Evolutionary conservation across 257 asterid species (phyloP).

Genomic region (Solanum corneliomulleri): DNA sequence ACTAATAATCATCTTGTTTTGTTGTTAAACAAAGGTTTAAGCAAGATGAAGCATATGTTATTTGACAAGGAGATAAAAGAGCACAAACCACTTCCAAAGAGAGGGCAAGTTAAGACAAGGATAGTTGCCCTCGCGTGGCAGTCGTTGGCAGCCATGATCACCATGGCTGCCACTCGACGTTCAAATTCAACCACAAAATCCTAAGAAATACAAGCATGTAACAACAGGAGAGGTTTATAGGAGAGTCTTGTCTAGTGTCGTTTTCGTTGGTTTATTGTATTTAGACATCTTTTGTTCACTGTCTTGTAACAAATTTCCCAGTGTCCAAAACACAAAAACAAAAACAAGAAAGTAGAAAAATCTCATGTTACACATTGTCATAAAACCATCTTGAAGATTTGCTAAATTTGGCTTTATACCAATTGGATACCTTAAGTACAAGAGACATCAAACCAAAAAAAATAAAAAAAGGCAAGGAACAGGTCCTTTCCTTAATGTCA

Average conservation of each 20-base stretch:
- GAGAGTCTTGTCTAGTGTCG: background rate
- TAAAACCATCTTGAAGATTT: background rate
- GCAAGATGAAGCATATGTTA: background rate
- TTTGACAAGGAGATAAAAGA: conserved; percentile 6
- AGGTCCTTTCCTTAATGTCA: conserved; percentile 14
- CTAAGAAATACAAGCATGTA: background rate
- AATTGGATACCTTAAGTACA: conserved; percentile 14
- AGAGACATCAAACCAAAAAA: background rate
- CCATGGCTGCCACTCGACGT: conserved; percentile 15
- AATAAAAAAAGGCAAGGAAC: background rate
- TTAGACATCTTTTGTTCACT: background rate
- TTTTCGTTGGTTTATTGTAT: background rate
- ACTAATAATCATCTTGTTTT: background rate
- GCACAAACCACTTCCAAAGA: conserved; percentile 22
- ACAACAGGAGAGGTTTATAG: background rate
- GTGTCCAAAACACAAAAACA: background rate
- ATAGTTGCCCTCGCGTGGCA: conserved; percentile 52
- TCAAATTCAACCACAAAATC: conserved; percentile 20
- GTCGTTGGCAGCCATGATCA: conserved; percentile 18
- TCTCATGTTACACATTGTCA: background rate
- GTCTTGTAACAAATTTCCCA: background rate
- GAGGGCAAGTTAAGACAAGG: conserved; percentile 55
- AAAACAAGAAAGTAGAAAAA: background rate
- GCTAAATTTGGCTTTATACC: background rate
- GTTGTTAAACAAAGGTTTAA: background rate